Evolutionary conservation across 345 rosid genomes (phyloP), one percentile per base, ranked within the genome.

Genomic region (Rhodomyrtus tomentosa): DNA sequence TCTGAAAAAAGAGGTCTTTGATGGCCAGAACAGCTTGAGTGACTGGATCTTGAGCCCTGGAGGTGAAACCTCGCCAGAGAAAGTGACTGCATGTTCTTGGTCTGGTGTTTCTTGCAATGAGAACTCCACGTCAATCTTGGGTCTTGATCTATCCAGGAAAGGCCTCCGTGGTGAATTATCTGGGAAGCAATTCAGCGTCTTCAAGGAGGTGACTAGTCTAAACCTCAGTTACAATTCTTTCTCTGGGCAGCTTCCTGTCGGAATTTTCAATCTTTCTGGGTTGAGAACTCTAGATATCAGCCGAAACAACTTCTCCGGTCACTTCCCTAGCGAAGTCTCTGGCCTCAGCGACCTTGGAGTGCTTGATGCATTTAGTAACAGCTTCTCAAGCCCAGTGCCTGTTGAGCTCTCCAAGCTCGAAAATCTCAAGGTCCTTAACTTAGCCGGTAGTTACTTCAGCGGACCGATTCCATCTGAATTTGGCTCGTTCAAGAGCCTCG

Each of bases 401-500:
- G 85, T 86, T 81, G 93, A 91, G 82, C 82, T 93, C 85, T 89
- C 95, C 50, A 62, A 83, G 83, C 89, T 95, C 82, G 91, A 93
- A 68, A 49, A 87, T 87, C 96, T 96, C 56, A 88, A 93, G 88
- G 87, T 92, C 85, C 90, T 96, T 15, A 96, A 96, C 85, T 91
- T 96, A 8, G 99, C 99, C 7, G 99, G 99, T 24, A 96, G 98
- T 84, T 96, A 93, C 94, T 96, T 96, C 88, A 90, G 86, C 21
- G 99, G 96, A 15, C 90, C 96, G 25, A 96, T 96, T 62, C 98
- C 99, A 50, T 72, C 92, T 6, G 88, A 90, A 20, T 96, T 91
- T 82, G 98, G 98, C 50, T 90, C 88, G 80, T 96, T 95, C 86
- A 89, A 88, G 88, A 91, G 88, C 85, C 92, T 96, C 6, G 93